Percentiles rank a stretch among this genome's conserved stretches.
phyloP scores from a whole-genome alignment of 2,329 filamentous ascomycete species.

The Hirsutella minnesotensis region DNA sequence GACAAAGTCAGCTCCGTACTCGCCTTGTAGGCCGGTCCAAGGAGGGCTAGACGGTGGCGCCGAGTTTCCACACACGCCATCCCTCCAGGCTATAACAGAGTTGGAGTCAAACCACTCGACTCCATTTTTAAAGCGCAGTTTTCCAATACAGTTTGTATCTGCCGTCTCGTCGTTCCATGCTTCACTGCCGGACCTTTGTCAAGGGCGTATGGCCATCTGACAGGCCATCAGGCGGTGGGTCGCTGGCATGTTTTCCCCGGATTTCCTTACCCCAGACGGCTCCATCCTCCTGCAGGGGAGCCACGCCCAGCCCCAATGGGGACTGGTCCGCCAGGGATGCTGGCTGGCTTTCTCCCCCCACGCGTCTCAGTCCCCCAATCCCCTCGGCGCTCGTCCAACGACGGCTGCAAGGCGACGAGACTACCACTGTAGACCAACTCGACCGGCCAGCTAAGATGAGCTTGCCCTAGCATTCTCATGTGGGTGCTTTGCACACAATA shows the following conservation, averaged over 20 bases:
- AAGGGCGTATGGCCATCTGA: background rate
- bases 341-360: too few relatives aligned
- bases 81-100: background rate
- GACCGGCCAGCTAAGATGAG: too few relatives aligned
- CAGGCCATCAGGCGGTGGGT: slow-evolving; percentile 4
- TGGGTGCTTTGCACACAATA: background rate
- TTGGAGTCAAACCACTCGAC: background rate
- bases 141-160: too few relatives aligned
- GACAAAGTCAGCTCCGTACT: background rate
- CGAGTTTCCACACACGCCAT: background rate
- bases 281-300: slow-evolving; percentile 7
- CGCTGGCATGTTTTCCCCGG: slow-evolving; percentile 13
- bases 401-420: background rate
- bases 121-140: too few relatives aligned
- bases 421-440: background rate
- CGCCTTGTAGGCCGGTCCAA: too few relatives aligned
- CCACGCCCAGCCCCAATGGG: slow-evolving; percentile 3
- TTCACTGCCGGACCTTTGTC: background rate
- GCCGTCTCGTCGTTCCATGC: too few relatives aligned
- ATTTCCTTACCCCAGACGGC: slow-evolving; percentile 12
- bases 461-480: too few relatives aligned
- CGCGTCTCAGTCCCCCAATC: background rate
- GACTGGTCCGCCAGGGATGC: background rate
- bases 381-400: background rate
- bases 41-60: background rate